Evolutionary conservation across 2,329 filamentous ascomycete species (phyloP), one percentile per base, ranked within the genome.

Genomic region (Penicillium sp.): DNA sequence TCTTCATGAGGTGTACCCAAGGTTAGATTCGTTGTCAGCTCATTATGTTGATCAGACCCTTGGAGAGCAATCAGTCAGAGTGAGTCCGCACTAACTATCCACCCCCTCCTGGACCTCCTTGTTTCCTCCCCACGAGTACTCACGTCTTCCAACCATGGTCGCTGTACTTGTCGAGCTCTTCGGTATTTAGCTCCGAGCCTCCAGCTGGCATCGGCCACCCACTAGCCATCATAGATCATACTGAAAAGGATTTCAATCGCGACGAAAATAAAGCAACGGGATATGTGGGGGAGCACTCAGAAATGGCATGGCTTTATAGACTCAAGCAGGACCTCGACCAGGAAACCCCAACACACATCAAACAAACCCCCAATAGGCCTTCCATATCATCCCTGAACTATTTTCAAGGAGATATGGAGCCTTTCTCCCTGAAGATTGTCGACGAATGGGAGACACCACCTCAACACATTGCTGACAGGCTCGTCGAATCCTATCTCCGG

Each of bases 221-320:
- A 1, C 67, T 72, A n/a, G 70, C 71, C 33, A 68, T 69, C 22
- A 64, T 73, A 31, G 77, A 79, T 62, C 71, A 74, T 39, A 75
- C 74, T 21, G 70, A 76, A 48, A 76, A 79, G 59, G 77, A 79
- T 50, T 78, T 77, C 57, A 74, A 75, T 31, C 70, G 73, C 29
- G 71, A 73, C 57, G 72, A 75, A 52, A 70, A 72, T 45, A 69
- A 73, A 48, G 68, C 71, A 1, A 73, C 72, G 31, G 75, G 77
- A 0, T 79, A 77, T 63, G 71, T 78, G 54, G 77, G 77, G 10
- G 78, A 77, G 55, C 75, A 77, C 52, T 78, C 77, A 5, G 76
- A 78, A 50, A 70, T 77, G 41, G 72, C 71, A 22, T 80, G 77
- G 77, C 60, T 79, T 26, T 74, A 78, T 59, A 69, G 73, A 52